Evolutionary conservation across 306 rosid genomes (phyloP).

Genomic region (Rubus idaeus): DNA sequence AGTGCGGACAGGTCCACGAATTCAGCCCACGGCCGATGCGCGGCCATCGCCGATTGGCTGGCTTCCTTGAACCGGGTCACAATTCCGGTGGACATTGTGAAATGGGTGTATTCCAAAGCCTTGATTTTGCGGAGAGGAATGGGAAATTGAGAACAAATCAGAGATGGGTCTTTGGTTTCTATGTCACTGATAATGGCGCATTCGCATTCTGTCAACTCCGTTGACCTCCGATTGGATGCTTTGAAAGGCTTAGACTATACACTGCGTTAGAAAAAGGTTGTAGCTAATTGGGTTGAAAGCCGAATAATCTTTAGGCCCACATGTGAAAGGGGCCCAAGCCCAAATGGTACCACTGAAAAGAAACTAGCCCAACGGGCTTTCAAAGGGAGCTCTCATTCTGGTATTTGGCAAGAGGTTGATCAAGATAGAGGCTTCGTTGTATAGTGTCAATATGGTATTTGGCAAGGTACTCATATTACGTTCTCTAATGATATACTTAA

Average conservation of each 20-base stretch:
- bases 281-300: neutral
- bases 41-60: slow-evolving; percentile 31
- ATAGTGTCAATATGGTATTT: no score
- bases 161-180: neutral
- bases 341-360: no score
- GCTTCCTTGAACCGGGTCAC: slow-evolving; percentile 35
- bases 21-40: slow-evolving; percentile 60
- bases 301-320: no score
- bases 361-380: no score
- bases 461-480: no score
- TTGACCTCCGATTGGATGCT: neutral
- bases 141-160: neutral
- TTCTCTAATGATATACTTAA: no score
- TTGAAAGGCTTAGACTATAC: slow-evolving; percentile 4
- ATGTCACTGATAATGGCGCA: neutral
- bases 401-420: no score
- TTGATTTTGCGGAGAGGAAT: neutral
- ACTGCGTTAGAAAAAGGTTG: neutral
- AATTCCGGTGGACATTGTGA: slow-evolving; percentile 33
- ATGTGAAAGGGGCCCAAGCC: no score
- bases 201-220: neutral
- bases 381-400: no score
- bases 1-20: slow-evolving; percentile 41
- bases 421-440: no score
- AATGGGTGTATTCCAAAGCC: neutral